These are phyloP conservation scores for Tephrocybe sp. DNA, from an alignment of 768 basidiomycete genomes.

Conservation along the genomic window DNA sequence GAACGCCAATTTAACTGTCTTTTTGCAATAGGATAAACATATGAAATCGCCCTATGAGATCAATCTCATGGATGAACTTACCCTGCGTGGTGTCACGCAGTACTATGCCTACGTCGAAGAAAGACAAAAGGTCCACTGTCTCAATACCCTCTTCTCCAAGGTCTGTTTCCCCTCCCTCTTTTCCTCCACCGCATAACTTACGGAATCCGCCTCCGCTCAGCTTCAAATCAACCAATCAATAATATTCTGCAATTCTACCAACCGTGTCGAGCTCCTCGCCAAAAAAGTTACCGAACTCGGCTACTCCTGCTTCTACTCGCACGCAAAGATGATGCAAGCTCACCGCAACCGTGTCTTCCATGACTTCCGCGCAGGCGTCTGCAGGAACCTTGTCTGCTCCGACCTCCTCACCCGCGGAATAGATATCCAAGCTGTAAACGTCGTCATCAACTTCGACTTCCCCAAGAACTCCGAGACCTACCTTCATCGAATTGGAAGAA, in stretches of 20 bases:
- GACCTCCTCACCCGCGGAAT: slow-evolving; percentile 99
- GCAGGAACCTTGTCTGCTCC: slow-evolving; percentile 97
- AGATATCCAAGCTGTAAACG: slow-evolving; percentile 99
- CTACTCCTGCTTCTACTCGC: slow-evolving; percentile 99
- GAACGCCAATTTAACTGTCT: too few species aligned
- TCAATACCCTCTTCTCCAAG: slow-evolving; percentile 99
- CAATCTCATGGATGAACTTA: slow-evolving; percentile 99
- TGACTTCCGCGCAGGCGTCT: slow-evolving; percentile 98
- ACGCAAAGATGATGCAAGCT: slow-evolving; percentile 98
- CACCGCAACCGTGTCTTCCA: slow-evolving; percentile 99
- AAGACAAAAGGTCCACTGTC: slow-evolving; percentile 98
- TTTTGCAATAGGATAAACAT: slow-evolving; percentile 75
- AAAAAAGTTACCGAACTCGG: slow-evolving; percentile 99
- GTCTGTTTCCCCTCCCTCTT: slow-evolving; percentile 37
- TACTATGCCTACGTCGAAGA: slow-evolving; percentile 99
- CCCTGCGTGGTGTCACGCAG: slow-evolving; percentile 96
- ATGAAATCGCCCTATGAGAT: slow-evolving; percentile 96
- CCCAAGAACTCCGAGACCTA: slow-evolving; percentile 99
- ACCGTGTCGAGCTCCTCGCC: slow-evolving; percentile 97
- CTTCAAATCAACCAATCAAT: slow-evolving; percentile 99
- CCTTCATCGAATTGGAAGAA: slow-evolving; percentile 97
- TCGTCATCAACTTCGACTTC: slow-evolving; percentile 99
- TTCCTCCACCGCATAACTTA: background rate
- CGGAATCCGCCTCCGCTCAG: slow-evolving; percentile 38
- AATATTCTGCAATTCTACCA: slow-evolving; percentile 99